Evolutionary conservation across 2,329 filamentous ascomycete genomes (phyloP).

Genomic region (Periconia macrospinosa): DNA sequence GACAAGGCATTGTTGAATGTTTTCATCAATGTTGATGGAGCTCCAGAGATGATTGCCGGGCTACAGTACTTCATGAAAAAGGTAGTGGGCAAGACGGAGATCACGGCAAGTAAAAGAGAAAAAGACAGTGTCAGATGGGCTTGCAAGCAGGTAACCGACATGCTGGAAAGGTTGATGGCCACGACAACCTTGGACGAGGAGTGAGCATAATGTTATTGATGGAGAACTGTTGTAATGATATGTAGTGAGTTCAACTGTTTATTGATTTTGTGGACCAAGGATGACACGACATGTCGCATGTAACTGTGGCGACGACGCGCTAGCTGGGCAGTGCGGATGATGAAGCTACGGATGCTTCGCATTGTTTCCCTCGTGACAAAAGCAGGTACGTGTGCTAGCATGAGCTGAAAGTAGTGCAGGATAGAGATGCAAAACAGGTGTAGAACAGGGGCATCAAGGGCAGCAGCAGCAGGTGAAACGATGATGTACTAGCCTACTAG

Average conservation of each 20-base stretch:
- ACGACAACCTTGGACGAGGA: conserved; percentile 43
- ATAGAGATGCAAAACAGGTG: background rate
- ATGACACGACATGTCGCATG: background rate
- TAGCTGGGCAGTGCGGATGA: background rate
- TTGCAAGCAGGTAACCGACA: conserved; percentile 42
- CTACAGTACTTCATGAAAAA: conserved; percentile 80
- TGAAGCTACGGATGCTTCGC: background rate
- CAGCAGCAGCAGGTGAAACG: too few species aligned
- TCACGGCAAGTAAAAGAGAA: conserved; percentile 53
- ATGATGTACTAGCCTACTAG: background rate
- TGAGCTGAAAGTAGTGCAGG: background rate
- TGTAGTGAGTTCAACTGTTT: too few species aligned
- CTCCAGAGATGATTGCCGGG: conserved; percentile 70
- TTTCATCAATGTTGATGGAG: conserved; percentile 66
- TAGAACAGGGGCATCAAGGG: too few species aligned
- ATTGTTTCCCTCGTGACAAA: background rate
- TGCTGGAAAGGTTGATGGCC: conserved; percentile 38
- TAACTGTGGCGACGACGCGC: background rate
- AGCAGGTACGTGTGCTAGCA: background rate
- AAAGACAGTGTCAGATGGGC: conserved; percentile 53
- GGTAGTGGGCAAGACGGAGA: conserved; percentile 68
- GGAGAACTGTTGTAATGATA: background rate
- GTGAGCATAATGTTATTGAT: background rate
- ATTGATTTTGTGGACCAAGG: background rate
- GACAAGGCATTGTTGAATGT: conserved; percentile 65